Evolutionary conservation across 2,329 filamentous ascomycete species (phyloP).

Genomic region (Allantophomopsis cytisporea): DNA sequence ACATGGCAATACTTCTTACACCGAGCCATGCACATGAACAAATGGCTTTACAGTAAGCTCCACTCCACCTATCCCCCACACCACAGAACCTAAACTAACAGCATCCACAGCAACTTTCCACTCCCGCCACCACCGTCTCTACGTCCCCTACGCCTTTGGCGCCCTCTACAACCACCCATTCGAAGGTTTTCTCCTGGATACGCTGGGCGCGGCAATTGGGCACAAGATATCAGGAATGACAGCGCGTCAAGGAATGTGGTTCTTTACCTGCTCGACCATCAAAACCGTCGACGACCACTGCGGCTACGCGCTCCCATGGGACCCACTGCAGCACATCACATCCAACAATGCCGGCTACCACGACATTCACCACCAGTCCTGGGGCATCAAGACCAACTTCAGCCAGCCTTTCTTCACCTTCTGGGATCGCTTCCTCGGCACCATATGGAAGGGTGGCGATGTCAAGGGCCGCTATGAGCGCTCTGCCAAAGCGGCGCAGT

Average conservation of each 20-base stretch:
- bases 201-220: conserved; percentile 68
- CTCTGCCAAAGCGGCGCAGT: conserved; percentile 14
- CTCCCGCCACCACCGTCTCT: conserved; percentile 89
- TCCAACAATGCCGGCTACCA: conserved; percentile 95
- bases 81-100: conserved; percentile 17
- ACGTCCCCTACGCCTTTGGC: conserved; percentile 94
- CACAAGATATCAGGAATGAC: conserved; percentile 76
- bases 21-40: conserved; percentile 93
- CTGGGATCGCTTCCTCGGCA: conserved; percentile 76
- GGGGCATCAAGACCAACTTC: conserved; percentile 96
- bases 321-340: conserved; percentile 82
- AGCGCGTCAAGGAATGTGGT: conserved; percentile 74
- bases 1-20: conserved; percentile 99
- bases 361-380: conserved; percentile 96
- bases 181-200: conserved; percentile 89
- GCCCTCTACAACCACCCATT: conserved; percentile 94
- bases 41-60: conserved; percentile 82
- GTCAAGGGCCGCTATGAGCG: conserved; percentile 13
- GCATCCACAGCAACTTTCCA: conserved; percentile 61
- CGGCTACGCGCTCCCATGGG: conserved; percentile 90
- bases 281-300: conserved; percentile 98
- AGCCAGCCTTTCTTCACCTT: conserved; percentile 90
- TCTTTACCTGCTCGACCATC: conserved; percentile 79
- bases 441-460: conserved; percentile 24
- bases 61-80: too few species aligned